These are phyloP conservation scores for Alternaria sp. DNA, from an alignment of 2,329 filamentous ascomycete species.

Conservation along the genomic window DNA sequence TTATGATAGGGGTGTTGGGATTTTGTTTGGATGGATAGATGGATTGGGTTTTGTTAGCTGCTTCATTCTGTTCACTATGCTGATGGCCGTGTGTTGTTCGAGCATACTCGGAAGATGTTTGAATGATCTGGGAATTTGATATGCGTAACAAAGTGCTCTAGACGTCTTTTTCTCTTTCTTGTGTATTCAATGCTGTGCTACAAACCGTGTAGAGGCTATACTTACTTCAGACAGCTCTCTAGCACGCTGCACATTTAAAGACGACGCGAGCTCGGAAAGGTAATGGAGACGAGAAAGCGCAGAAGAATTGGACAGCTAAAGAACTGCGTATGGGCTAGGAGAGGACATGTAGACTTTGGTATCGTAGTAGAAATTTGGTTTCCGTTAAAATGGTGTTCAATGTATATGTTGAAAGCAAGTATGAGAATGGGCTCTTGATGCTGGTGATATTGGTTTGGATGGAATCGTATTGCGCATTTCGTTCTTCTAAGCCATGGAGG, in stretches of 20 bases:
- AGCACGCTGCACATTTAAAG: neutral
- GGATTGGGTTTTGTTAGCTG: neutral
- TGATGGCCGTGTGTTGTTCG: neutral
- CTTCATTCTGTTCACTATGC: neutral
- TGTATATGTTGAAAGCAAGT: neutral
- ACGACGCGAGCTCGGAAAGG: neutral
- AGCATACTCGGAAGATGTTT: fast-evolving
- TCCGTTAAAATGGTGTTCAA: neutral
- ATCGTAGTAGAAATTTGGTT: neutral
- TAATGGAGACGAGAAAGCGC: neutral
- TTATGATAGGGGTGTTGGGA: neutral
- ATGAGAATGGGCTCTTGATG: neutral
- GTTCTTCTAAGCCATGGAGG: neutral
- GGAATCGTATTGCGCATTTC: neutral
- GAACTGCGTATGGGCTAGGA: neutral
- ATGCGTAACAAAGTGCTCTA: neutral
- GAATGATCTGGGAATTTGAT: neutral
- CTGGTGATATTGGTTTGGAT: neutral
- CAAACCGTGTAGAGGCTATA: neutral
- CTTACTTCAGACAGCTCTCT: neutral
- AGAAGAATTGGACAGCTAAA: neutral
- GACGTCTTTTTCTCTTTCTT: neutral
- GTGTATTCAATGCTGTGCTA: neutral
- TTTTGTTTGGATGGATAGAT: neutral
- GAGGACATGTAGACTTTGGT: neutral